Conservation (phyloP, 768 basidiomycete species). For the Inosperma sp. region DNA sequence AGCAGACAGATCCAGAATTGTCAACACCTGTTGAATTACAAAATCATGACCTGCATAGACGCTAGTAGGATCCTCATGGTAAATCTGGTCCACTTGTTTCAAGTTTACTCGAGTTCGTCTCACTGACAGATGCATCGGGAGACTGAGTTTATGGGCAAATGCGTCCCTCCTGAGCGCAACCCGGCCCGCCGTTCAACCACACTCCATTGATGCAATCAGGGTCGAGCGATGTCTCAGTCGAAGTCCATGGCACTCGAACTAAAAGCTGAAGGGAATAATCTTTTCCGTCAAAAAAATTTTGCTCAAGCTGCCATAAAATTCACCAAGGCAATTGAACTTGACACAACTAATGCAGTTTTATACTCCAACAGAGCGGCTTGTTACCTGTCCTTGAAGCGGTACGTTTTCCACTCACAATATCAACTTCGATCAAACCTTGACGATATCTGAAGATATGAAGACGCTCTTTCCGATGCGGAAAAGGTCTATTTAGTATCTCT, state of each 20-base stretch:
- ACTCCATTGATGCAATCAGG: no score
- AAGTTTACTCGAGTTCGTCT: no score
- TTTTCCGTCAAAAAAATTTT: background rate
- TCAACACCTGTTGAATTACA: no score
- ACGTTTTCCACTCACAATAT: background rate
- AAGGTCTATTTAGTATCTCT: background rate
- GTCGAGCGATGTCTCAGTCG: no score
- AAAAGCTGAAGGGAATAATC: constrained; percentile 2
- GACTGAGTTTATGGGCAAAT: no score
- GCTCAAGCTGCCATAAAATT: background rate
- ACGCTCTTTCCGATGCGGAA: constrained; percentile 4
- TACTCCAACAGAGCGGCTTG: constrained; percentile 2
- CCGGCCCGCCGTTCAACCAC: no score
- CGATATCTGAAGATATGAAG: background rate
- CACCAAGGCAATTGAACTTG: constrained; percentile 5
- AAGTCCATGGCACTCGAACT: constrained; percentile 1
- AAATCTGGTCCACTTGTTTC: no score
- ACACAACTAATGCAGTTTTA: background rate
- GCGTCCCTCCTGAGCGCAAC: no score
- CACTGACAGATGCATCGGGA: no score
- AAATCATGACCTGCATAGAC: no score
- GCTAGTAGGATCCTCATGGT: no score
- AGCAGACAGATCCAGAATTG: no score
- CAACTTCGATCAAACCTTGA: background rate
- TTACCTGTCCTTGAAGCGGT: constrained; percentile 1